Conservation (phyloP, 257 asterid species). For the Asclepias syriaca region DNA sequence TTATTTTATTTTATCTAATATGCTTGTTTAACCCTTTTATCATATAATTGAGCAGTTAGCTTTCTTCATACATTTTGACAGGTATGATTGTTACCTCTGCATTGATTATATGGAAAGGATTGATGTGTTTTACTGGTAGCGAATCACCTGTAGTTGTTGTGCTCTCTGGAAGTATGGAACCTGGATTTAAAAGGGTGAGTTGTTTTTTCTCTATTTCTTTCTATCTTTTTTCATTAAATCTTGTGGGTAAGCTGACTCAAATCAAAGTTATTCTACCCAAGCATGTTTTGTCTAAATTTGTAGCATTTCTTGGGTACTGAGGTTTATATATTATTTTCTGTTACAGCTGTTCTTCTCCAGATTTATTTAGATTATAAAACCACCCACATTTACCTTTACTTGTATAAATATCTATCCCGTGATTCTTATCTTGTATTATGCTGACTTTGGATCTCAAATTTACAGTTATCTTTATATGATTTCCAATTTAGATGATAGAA, state of each 20-base stretch:
- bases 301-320: background rate
- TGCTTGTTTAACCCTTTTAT: background rate
- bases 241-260: background rate
- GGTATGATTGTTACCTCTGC: slow-evolving; percentile 99
- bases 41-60: background rate
- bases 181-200: slow-evolving; percentile 94
- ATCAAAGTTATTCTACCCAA: background rate
- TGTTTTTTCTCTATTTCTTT: background rate
- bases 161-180: slow-evolving; percentile 99
- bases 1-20: background rate
- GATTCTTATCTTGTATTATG: background rate
- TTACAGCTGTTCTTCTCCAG: background rate
- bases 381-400: background rate
- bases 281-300: background rate
- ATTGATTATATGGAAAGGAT: slow-evolving; percentile 94
- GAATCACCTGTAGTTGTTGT: slow-evolving; percentile 99
- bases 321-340: background rate
- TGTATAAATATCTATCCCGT: background rate
- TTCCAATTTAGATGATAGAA: background rate
- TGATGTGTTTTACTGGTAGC: slow-evolving; percentile 93
- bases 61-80: slow-evolving; percentile 25
- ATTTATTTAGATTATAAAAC: background rate
- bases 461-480: background rate
- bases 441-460: background rate
- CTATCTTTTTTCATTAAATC: background rate